Evolutionary conservation across 768 basidiomycete genomes (phyloP).

Genomic region (Asterophora parasitica): DNA sequence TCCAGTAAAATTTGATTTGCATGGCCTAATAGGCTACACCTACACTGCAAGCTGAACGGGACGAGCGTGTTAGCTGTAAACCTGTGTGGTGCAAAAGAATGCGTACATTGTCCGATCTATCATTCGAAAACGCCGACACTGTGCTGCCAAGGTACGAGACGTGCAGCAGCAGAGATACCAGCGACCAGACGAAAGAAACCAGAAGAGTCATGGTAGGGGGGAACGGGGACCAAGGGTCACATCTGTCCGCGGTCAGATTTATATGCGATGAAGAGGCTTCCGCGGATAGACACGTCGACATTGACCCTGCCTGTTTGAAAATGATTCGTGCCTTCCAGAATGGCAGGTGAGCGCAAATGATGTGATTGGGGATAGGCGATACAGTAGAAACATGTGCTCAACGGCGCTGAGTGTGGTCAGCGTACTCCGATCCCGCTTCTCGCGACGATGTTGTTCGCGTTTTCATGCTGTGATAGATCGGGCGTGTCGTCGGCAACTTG

Average conservation of each 20-base stretch:
- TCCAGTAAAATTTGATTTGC: not conserved
- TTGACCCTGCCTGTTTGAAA: slow-evolving; percentile 6
- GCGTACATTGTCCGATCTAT: slow-evolving; percentile 34
- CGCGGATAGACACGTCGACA: slow-evolving; percentile 16
- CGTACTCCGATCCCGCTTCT: not conserved
- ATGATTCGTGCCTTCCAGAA: slow-evolving; percentile 5
- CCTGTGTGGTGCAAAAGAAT: not conserved
- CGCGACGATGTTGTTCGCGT: not conserved
- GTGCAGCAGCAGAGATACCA: slow-evolving; percentile 14
- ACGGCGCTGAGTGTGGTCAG: not conserved
- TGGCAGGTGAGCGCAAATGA: not conserved
- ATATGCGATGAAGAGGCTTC: slow-evolving; percentile 8
- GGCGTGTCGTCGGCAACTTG: not conserved
- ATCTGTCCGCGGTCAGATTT: slow-evolving; percentile 5
- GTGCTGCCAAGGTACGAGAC: slow-evolving; percentile 4
- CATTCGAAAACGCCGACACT: slow-evolving; percentile 28
- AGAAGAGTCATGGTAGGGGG: slow-evolving; percentile 13
- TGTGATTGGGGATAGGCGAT: slow-evolving; percentile 7
- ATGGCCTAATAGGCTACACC: slow-evolving; percentile 10
- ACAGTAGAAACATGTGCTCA: slow-evolving; percentile 4
- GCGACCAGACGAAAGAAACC: slow-evolving; percentile 6
- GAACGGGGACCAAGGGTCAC: slow-evolving; percentile 1
- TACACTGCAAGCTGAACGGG: slow-evolving; percentile 32
- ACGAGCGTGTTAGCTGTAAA: not conserved
- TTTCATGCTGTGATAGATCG: not conserved